Conservation (phyloP, 2,329 filamentous ascomycete genomes). For the Arthrinium puccinioides region DNA sequence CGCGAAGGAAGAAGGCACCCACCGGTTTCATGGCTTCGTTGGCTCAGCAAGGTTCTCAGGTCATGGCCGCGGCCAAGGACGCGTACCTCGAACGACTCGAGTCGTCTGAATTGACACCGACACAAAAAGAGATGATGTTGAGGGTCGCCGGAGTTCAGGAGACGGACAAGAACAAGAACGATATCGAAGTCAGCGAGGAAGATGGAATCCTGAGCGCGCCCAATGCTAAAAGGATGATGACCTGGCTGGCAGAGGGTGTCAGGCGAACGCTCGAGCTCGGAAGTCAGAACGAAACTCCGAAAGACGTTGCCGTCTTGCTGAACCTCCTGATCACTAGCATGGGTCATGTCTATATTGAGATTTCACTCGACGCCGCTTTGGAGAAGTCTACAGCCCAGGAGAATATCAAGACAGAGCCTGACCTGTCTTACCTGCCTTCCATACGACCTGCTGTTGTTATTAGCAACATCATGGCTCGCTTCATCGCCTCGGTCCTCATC, state of each 20-base stretch:
- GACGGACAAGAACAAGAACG: slow-evolving; percentile 67
- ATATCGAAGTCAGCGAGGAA: slow-evolving; percentile 85
- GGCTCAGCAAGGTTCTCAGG: slow-evolving; percentile 81
- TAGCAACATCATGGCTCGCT: slow-evolving; percentile 87
- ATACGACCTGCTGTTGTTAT: slow-evolving; percentile 80
- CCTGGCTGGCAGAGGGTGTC: slow-evolving; percentile 93
- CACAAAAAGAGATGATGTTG: slow-evolving; percentile 85
- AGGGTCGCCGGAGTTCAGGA: slow-evolving; percentile 80
- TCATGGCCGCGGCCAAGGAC: slow-evolving; percentile 82
- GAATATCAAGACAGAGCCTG: slow-evolving; percentile 73
- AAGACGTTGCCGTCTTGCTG: slow-evolving; percentile 81
- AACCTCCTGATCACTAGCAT: slow-evolving; percentile 79
- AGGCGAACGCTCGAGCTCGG: slow-evolving; percentile 87
- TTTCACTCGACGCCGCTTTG: slow-evolving; percentile 58
- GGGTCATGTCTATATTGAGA: slow-evolving; percentile 73
- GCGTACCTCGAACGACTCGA: slow-evolving; percentile 85
- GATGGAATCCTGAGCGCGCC: slow-evolving; percentile 76
- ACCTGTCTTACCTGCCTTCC: slow-evolving; percentile 73
- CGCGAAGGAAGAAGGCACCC: slow-evolving; percentile 76
- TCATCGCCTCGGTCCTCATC: slow-evolving; percentile 83
- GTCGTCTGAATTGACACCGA: slow-evolving; percentile 78
- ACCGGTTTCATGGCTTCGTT: slow-evolving; percentile 90
- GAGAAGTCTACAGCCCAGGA: slow-evolving; percentile 74
- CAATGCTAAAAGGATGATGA: slow-evolving; percentile 97
- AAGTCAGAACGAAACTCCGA: slow-evolving; percentile 79